Evolutionary conservation across 768 basidiomycete species (phyloP).

Genomic region (Kwoniella heveanensis): DNA sequence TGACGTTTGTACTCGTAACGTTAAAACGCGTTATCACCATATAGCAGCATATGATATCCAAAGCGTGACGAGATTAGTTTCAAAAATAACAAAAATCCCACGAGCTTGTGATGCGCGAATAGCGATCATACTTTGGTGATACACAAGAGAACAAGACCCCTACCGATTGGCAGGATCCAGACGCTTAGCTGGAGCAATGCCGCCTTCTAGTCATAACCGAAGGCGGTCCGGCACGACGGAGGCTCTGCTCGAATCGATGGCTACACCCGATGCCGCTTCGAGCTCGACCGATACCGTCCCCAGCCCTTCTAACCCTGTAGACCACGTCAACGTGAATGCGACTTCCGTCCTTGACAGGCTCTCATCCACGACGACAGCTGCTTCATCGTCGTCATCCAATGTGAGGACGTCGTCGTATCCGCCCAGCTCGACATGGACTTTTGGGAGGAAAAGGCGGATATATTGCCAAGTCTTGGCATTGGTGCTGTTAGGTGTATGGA

Average conservation of each 20-base stretch:
- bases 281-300: not conserved
- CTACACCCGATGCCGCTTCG: not conserved
- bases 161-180: too few relatives aligned
- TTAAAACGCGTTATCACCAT: too few relatives aligned
- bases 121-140: too few relatives aligned
- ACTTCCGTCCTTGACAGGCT: not conserved
- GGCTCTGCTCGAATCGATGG: not conserved
- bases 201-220: not conserved
- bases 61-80: too few relatives aligned
- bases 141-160: too few relatives aligned
- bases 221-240: not conserved
- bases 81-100: too few relatives aligned
- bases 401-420: not conserved
- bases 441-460: slow-evolving; percentile 4
- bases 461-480: not conserved
- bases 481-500: not conserved
- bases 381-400: not conserved
- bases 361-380: not conserved
- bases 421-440: not conserved
- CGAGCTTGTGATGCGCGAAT: too few relatives aligned
- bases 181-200: too few relatives aligned
- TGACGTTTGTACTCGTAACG: too few relatives aligned
- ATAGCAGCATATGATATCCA: too few relatives aligned
- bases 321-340: not conserved
- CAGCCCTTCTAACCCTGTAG: not conserved